phyloP scores from a whole-genome alignment of 1,284 basidiomycete genomes.

The Tremellales sp. region DNA sequence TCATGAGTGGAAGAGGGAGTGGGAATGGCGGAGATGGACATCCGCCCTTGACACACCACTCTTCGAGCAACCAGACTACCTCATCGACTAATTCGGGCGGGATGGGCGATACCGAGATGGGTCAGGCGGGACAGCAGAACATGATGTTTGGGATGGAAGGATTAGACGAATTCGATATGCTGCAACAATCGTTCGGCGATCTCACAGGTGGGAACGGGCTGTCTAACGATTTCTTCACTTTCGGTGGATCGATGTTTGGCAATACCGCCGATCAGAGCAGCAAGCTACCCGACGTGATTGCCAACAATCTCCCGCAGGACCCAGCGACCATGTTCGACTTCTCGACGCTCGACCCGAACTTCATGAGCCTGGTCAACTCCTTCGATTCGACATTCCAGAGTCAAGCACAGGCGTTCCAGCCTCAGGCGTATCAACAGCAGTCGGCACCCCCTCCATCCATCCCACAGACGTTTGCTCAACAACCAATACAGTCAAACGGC shows the following conservation, averaged over 20 bases:
- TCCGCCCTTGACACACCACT: slow-evolving; percentile 11
- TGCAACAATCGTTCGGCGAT: not conserved
- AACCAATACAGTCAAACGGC: not conserved
- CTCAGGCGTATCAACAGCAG: not conserved
- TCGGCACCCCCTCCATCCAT: not conserved
- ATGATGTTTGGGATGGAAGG: not conserved
- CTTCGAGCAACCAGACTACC: slow-evolving; percentile 5
- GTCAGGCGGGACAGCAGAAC: not conserved
- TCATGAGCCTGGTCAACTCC: slow-evolving; percentile 28
- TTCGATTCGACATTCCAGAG: slow-evolving; percentile 7
- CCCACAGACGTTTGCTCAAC: not conserved
- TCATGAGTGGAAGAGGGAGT: not conserved
- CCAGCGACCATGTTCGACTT: slow-evolving; percentile 25
- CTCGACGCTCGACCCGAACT: slow-evolving; percentile 30
- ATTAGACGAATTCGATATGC: slow-evolving; percentile 15
- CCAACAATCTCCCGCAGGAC: not conserved
- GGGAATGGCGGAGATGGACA: not conserved
- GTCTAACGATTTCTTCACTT: slow-evolving; percentile 9
- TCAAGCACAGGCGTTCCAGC: not conserved
- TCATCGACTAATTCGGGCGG: slow-evolving; percentile 5
- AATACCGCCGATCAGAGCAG: not conserved
- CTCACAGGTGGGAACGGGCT: not conserved
- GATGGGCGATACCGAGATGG: not conserved
- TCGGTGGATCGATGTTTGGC: slow-evolving; percentile 16
- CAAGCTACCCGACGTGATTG: not conserved